Conservation (phyloP, 1,284 basidiomycete species). For the Cryptococcus floricola region DNA sequence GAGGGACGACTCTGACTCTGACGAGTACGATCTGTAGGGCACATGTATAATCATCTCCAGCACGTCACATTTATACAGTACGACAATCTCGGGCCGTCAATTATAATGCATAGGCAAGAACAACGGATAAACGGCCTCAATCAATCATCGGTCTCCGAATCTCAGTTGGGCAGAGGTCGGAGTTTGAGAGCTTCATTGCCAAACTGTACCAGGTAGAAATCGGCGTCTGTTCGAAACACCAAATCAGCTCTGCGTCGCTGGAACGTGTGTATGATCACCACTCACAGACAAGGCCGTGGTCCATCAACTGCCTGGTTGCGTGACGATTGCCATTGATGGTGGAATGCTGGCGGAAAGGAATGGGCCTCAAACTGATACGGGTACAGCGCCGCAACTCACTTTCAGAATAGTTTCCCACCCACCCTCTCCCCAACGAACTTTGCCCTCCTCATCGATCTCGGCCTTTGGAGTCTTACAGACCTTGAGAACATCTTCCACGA, state of each 20-base stretch:
- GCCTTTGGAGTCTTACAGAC: constrained; percentile 25
- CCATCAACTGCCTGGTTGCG: constrained; percentile 21
- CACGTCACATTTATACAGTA: too few relatives aligned
- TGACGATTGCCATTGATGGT: constrained; percentile 35
- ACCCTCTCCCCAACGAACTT: constrained; percentile 34
- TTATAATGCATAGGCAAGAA: not conserved
- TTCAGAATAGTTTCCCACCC: constrained; percentile 40
- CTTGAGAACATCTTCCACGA: constrained; percentile 21
- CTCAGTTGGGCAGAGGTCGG: not conserved
- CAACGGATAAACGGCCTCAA: not conserved
- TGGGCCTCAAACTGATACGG: not conserved
- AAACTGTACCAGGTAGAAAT: constrained; percentile 39
- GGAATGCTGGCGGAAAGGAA: constrained; percentile 24
- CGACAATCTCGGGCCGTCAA: not conserved
- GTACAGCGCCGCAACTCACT: constrained; percentile 3
- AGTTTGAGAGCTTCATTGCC: constrained; percentile 40
- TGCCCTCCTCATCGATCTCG: constrained; percentile 14
- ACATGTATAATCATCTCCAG: not conserved
- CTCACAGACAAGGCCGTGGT: constrained; percentile 40
- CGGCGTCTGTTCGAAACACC: constrained; percentile 25
- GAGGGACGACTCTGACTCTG: constrained; percentile 48
- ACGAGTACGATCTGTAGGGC: constrained; percentile 48
- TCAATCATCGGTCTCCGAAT: not conserved
- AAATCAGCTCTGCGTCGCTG: not conserved
- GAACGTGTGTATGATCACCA: not conserved